A percentile compares a stretch with the other conserved stretches of the same genome.
These are phyloP conservation scores for Penicillium atrosanguineum DNA, from an alignment of 495 filamentous ascomycete genomes.

Conservation along the genomic window DNA sequence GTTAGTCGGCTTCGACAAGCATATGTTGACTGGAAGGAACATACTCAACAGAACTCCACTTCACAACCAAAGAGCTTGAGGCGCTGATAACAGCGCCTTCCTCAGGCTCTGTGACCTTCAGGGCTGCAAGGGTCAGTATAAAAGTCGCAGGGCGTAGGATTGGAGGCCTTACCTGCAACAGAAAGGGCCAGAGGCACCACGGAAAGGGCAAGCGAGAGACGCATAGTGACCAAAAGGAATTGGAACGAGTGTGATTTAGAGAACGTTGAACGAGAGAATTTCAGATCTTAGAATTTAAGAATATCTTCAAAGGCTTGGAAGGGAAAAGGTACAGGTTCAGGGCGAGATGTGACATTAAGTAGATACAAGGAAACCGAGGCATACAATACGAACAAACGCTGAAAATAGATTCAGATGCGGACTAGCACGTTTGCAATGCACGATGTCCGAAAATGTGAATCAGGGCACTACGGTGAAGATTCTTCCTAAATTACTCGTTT, in stretches of 20 bases:
- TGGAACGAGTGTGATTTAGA: not conserved
- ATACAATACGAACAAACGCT: not conserved
- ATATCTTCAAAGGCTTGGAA: not conserved
- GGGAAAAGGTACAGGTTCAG: not conserved
- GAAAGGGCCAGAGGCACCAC: constrained; percentile 24
- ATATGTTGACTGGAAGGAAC: constrained; percentile 1
- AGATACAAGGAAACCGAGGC: not conserved
- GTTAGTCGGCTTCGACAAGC: constrained; percentile 1
- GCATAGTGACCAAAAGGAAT: constrained; percentile 17
- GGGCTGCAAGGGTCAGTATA: constrained; percentile 18
- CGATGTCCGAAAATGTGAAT: not conserved
- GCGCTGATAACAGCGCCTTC: constrained; percentile 29
- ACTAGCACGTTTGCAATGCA: not conserved
- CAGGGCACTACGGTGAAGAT: not conserved
- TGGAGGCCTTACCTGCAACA: constrained; percentile 17
- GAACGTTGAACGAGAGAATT: not conserved
- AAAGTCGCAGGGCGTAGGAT: not conserved
- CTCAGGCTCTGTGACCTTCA: constrained; percentile 32
- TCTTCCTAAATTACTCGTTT: not conserved
- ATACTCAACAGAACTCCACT: constrained; percentile 38
- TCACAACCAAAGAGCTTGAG: constrained; percentile 30
- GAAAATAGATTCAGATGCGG: constrained; percentile 1
- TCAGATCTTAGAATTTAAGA: not conserved
- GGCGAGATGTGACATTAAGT: not conserved
- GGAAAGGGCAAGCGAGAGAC: constrained; percentile 22